A percentile compares a stretch with the other conserved stretches of the same genome.
phyloP scores from a whole-genome alignment of 306 rosid genomes.

The Hippophae tibetana region DNA sequence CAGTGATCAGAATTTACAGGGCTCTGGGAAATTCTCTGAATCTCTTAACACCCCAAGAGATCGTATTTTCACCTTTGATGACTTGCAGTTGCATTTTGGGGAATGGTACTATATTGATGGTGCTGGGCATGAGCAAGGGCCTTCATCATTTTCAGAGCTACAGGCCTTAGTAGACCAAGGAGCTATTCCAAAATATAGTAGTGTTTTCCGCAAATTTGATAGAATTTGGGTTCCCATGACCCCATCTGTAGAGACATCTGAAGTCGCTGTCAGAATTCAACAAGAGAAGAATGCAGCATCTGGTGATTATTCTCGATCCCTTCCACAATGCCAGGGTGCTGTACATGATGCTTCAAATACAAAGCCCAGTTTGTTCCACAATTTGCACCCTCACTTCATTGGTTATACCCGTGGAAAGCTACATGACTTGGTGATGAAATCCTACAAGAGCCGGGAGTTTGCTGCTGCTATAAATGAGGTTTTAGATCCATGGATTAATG shows the following conservation, averaged over 20 bases:
- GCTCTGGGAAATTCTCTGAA: constrained; percentile 34
- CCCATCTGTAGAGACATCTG: constrained; percentile 52
- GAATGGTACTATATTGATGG: constrained; percentile 98
- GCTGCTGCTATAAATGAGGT: constrained; percentile 93
- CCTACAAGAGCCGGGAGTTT: constrained; percentile 89
- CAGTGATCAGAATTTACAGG: constrained; percentile 36
- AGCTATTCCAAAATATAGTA: constrained; percentile 50
- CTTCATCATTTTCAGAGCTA: constrained; percentile 72
- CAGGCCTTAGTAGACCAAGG: constrained; percentile 76
- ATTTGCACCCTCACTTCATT: constrained; percentile 71
- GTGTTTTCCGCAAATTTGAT: constrained; percentile 81
- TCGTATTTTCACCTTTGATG: constrained; percentile 50
- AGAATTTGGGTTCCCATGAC: constrained; percentile 85
- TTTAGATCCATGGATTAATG: constrained; percentile 95
- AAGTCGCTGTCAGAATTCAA: constrained; percentile 26
- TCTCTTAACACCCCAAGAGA: constrained; percentile 51
- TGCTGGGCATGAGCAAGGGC: constrained; percentile 92
- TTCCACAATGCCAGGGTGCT: constrained; percentile 28
- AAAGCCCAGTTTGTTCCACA: constrained; percentile 34
- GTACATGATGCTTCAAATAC: constrained; percentile 16
- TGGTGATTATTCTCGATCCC: constrained; percentile 30
- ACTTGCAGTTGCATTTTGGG: constrained; percentile 76
- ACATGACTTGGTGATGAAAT: constrained; percentile 89
- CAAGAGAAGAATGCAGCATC: constrained; percentile 31
- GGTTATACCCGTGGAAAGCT: constrained; percentile 86